Evolutionary conservation across 2,329 filamentous ascomycete species (phyloP), one percentile per base, ranked within the genome.

Genomic region (Curvularia sp.): DNA sequence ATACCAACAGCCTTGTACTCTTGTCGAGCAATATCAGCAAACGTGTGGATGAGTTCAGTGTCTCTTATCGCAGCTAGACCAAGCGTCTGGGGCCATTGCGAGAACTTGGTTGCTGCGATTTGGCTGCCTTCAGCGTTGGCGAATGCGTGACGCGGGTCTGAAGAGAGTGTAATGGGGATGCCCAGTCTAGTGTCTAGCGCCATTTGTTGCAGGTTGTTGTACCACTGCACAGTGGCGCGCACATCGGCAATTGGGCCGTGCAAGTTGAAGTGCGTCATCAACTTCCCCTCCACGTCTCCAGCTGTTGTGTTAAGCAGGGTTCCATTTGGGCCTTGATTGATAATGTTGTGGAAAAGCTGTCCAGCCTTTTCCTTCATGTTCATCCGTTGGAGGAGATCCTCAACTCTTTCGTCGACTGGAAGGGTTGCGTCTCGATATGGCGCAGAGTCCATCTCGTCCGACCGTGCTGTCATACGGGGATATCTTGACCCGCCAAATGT

Each of bases 41-140:
- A 85, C 15, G 70, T 73, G 47, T 78, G 67, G 1, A 82, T 80
- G 0, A 83, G 66, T 0, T 77, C 72, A 0, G 80, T 69, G 15
- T 80, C 78, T 2, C 82, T 74, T 0, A 84, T 63, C 0, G 83
- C 83, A 6, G 81, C 83, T 8, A 85, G 69, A 0, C 83, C 83
- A 7, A 84, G 65, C 0, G 78, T 79, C 55, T 84, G 81, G 0
- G 83, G 83, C 82, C 83, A 85, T 53, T 82, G 78, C 0, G 80
- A 82, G 59, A 85, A 80, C 0, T 70, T 72, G 0, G 77, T 80
- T 0, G 81, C 80, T 0, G 69, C 66, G 59, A 81, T 80, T 0
- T 77, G 79, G 3, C 78, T 81, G 2, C 78, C 81, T 1, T 79
- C 59, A 32, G 80, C 79, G 27, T 80, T 75, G 1, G 77, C 78